Evolutionary conservation across 1,139 yeast species (phyloP), one percentile per base, ranked within the genome.

Genomic region (Entelexis sorbosivorans): DNA sequence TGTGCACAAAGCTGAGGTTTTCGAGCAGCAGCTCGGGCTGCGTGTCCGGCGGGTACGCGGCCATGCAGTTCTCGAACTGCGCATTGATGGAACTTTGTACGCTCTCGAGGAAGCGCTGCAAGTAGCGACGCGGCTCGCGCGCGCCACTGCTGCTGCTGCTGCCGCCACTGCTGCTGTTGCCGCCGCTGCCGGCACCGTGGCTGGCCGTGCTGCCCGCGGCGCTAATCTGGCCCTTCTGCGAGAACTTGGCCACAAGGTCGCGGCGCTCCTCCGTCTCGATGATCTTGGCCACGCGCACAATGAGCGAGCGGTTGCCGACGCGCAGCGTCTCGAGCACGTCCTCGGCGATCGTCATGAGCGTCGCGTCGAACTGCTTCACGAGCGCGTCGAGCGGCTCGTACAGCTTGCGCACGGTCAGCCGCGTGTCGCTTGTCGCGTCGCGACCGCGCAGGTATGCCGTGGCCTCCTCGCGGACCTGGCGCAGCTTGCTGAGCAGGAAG

Each of bases 391-490:
- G 70, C 0, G 82, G 79, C 8, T 66, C 66, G 48, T 82, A 76
- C 34, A 88, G 76, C 56, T 77, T 78, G 44, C 68, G 67, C 13
- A 87, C 77, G 19, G 88, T 82, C 38, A 83, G 74, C 59, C 79
- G 76, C 20, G 82, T 78, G 64, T 89, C 96, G 44, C 79, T 82
- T 1, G 83, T 76, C 2, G 85, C 73, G 16, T 66, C 66, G 20
- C 64, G 63, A 3, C 82, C 74, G n/a, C 34, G 38, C 24, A 56
- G 44, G 60, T 81, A 75, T 46, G 70, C 70, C 53, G 72, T 71
- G 49, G 91, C 74, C 62, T 81, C 85, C 58, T 91, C 97, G 56
- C 75, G 78, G 58, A 89, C 79, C 64, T 88, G 91, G 48, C 95
- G 73, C 14, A 86, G 76, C 61, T 76, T 77, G 40, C 81, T 81